Base-by-base conservation (phyloP, 768 basidiomycete genomes). In the Tylopilus felleus region DNA sequence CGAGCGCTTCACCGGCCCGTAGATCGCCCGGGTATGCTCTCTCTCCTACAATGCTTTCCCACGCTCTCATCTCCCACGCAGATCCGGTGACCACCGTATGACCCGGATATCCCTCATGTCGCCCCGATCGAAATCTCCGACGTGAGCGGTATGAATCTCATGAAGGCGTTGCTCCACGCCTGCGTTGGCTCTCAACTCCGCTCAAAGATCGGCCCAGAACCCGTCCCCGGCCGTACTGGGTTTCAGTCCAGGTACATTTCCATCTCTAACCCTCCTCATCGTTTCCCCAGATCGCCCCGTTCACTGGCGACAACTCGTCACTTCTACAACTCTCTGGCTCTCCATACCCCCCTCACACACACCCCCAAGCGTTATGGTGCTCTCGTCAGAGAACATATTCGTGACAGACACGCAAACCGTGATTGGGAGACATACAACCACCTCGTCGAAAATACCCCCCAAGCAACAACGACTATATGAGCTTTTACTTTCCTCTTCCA, bases 111-210 rank as follows among this genome's bases (percentile, higher is more conserved):
- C 54, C 6, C 16, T 55, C 1, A 22, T 54, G 22, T 56, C 44
- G 54, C 54, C 6, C 55, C 53, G 33, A 55, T 56, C 46, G 53
- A 56, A 8, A 19, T 38, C 42, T 38, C 55, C 40, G 53, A 56
- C 19, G 41, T 46, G 5, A 55, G 55, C 29, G 53, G 51, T 14
- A 53, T 55, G 51, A 55, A 55, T 17, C 54, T 55, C 51, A 56
- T 56, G 55, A 9, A 47, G 2, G 3, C 19, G 3, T 9, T 54
- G 1, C 33, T 53, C 25, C 31, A 22, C 13, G 42, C 28, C 1
- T 55, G 53, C 19, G 53, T 49, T 19, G 53, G 53, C 3, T 42
- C 53, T 2, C 21, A 52, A 2, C 50, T 53, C 22, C 42, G 53
- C 29, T 29, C 49, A n/a, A 55, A 55, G 23, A 17, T 55, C 1